Percentiles rank a stretch among this genome's conserved stretches.
phyloP scores from a whole-genome alignment of 192 early-diverging fungal genomes.

The Chytriomyces confervae region DNA sequence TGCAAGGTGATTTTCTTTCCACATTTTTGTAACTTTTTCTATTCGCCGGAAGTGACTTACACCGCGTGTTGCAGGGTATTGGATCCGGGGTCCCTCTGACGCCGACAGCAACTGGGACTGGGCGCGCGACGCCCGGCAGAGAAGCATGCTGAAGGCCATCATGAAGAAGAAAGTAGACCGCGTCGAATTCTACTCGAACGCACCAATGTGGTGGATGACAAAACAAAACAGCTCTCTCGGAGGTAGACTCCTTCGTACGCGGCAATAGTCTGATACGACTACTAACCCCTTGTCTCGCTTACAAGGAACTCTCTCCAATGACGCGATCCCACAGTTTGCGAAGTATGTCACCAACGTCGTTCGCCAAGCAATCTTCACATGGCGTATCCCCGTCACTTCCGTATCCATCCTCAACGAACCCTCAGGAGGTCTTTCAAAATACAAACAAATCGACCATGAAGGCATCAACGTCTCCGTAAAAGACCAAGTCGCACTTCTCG shows the following conservation, averaged over 20 bases:
- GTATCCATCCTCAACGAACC: constrained; percentile 38
- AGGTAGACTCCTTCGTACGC: background rate
- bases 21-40: background rate
- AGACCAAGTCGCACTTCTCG: constrained; percentile 26
- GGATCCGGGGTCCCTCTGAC: constrained; percentile 7
- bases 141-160: constrained; percentile 33
- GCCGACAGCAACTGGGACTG: constrained; percentile 34
- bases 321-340: background rate
- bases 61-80: background rate
- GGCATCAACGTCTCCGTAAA: constrained; percentile 13
- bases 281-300: too few relatives aligned
- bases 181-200: constrained; percentile 40
- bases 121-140: constrained; percentile 28
- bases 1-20: background rate
- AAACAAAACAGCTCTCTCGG: constrained; percentile 27
- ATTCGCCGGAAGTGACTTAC: background rate
- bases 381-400: constrained; percentile 25
- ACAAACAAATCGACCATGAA: constrained; percentile 26
- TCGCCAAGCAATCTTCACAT: constrained; percentile 19
- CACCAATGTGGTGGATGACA: constrained; percentile 47
- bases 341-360: constrained; percentile 28
- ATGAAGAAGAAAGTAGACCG: background rate
- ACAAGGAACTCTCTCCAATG: background rate
- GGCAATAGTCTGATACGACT: too few relatives aligned
- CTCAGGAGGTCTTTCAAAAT: constrained; percentile 23